Base-by-base conservation (phyloP, 352 stramenopile species). In the Peronospora tabacina region DNA sequence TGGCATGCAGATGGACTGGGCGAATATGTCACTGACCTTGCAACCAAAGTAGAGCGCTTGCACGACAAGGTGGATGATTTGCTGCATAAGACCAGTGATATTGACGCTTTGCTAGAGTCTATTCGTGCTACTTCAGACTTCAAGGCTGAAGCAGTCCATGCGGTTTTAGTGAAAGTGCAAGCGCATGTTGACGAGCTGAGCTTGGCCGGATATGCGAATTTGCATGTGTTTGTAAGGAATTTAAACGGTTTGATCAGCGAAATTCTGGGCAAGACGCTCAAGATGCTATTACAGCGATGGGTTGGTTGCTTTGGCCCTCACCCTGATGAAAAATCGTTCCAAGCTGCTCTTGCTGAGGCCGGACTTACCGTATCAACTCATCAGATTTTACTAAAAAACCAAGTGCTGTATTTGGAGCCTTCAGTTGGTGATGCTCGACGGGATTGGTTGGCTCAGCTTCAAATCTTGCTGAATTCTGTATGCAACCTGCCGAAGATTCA, bases 21-120 rank as follows among this genome's bases (percentile, higher is more conserved):
- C 5, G 80, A 95, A 20, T 95, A 95, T 50, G 87, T 96, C 7
- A 76, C 69, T 2, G 78, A 94, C 48, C 69, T 97, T 43, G 76
- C 94, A 19, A 79, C 87, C 22, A 91, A 98, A 49, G 95, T 99
- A 1, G 93, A 97, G 46, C 85, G 81, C 29, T 83, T 99, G 36
- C 96, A 99, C 53, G 96, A 99, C 52, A 97, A 98, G 53, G 92
- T 99, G 10, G 94, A 99, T 54, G 94, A 98, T 22, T 70, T 99
- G 19, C 60, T 96, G 22, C 62, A 87, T 48, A 97, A 97, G 49
- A 95, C 90, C 29, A 79, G 79, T 43, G 89, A 94, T 12, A 93
- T 98, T 45, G 85, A 98, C 37, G 68, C 84, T 44, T 69, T 92
- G 13, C 67, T 99, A n/a, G 68, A 88, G 55, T 68, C 51, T 12